Conservation (phyloP, 768 basidiomycete species). For the Auricularia sp. region DNA sequence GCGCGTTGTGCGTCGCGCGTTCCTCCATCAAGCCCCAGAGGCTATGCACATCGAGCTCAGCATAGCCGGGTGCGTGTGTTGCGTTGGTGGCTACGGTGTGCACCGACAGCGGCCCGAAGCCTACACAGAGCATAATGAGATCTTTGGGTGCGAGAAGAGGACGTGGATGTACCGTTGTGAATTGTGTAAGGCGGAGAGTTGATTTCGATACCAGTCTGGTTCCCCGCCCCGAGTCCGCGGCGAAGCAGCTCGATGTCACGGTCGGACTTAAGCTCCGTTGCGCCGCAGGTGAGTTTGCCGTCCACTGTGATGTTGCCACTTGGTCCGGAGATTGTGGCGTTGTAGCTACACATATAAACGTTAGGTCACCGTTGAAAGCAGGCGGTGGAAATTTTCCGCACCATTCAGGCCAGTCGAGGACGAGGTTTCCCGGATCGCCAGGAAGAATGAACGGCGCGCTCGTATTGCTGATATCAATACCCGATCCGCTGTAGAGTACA, state of each 20-base stretch:
- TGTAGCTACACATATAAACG: conserved; percentile 38
- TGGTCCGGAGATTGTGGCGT: conserved; percentile 47
- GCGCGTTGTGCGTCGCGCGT: conserved; percentile 49
- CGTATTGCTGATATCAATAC: conserved; percentile 45
- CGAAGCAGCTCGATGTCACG: neutral
- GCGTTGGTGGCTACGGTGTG: conserved; percentile 62
- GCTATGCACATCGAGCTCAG: conserved; percentile 61
- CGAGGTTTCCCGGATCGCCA: conserved; percentile 40
- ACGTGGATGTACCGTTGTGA: conserved; percentile 43
- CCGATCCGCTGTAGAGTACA: conserved; percentile 37
- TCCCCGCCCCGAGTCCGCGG: conserved; percentile 33
- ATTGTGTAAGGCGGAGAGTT: conserved; percentile 58
- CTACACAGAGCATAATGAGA: conserved; percentile 20
- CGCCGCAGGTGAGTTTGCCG: conserved; percentile 45
- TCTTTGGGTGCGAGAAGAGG: conserved; percentile 4
- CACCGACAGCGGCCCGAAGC: conserved; percentile 38
- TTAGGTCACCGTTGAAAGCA: neutral
- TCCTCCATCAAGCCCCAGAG: conserved; percentile 66
- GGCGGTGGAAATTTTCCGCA: conserved; percentile 15
- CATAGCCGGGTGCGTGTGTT: conserved; percentile 50
- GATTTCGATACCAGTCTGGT: conserved; percentile 35
- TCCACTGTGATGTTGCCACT: conserved; percentile 71
- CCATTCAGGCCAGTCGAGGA: conserved; percentile 63
- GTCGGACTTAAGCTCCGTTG: conserved; percentile 12
- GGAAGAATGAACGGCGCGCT: conserved; percentile 46